Percentiles rank a stretch among this genome's conserved stretches.
phyloP scores from a whole-genome alignment of 441 rosid species.

The Manihot esculenta region DNA sequence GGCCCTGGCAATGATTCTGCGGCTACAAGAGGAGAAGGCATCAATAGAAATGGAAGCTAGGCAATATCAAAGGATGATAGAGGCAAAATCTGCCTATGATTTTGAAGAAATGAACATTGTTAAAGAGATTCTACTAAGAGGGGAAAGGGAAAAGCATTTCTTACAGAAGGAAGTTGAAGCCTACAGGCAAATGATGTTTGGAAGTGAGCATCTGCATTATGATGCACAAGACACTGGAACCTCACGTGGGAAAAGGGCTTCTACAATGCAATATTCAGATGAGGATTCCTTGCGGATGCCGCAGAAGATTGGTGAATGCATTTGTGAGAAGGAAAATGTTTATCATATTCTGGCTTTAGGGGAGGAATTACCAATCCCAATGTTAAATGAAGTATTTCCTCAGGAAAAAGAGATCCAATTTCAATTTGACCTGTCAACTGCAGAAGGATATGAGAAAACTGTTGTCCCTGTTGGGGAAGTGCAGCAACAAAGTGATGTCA shows the following conservation, averaged over 20 bases:
- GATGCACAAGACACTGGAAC: constrained; percentile 29
- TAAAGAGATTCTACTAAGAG: constrained; percentile 69
- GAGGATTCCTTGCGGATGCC: constrained; percentile 33
- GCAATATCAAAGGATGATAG: constrained; percentile 75
- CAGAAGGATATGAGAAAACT: constrained; percentile 23
- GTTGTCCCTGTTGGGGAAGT: constrained; percentile 13
- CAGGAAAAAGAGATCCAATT: constrained; percentile 17
- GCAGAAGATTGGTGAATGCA: constrained; percentile 27
- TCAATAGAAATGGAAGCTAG: constrained; percentile 61
- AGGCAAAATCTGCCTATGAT: constrained; percentile 73
- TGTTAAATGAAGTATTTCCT: not conserved
- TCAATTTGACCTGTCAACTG: constrained; percentile 19
- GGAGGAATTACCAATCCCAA: constrained; percentile 11
- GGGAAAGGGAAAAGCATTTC: constrained; percentile 76
- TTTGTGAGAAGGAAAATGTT: constrained; percentile 26
- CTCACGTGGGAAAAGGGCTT: constrained; percentile 24
- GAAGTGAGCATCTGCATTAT: constrained; percentile 39
- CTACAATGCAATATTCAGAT: constrained; percentile 26
- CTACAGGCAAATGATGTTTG: constrained; percentile 49
- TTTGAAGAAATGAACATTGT: constrained; percentile 80
- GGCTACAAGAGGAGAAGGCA: constrained; percentile 60
- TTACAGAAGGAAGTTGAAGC: constrained; percentile 76
- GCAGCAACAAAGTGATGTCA: constrained; percentile 22
- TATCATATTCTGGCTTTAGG: constrained; percentile 34
- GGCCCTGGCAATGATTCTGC: constrained; percentile 70